Evolutionary conservation across 768 basidiomycete species (phyloP).

Genomic region (Royoungia palumana): DNA sequence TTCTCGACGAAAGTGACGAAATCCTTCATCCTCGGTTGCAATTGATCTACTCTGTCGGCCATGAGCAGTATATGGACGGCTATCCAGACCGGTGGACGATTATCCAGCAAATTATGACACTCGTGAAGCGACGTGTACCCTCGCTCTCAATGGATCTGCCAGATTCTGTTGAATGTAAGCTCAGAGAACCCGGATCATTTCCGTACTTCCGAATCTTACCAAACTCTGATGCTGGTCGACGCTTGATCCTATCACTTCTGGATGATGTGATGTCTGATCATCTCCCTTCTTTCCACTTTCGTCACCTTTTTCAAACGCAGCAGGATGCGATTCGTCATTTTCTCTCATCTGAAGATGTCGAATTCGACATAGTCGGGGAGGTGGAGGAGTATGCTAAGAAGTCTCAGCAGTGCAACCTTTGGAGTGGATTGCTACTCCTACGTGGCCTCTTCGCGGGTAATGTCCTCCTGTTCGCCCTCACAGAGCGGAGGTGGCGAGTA

Average conservation of each 20-base stretch:
- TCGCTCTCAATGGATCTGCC: background rate
- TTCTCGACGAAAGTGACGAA: constrained; percentile 26
- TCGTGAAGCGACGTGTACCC: constrained; percentile 8
- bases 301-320: background rate
- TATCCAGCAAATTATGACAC: constrained; percentile 24
- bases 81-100: constrained; percentile 33
- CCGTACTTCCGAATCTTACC: constrained; percentile 18
- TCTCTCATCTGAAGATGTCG: constrained; percentile 9
- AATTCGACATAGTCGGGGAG: background rate
- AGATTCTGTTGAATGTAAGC: constrained; percentile 3
- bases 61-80: constrained; percentile 24
- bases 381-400: constrained; percentile 4
- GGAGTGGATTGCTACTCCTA: constrained; percentile 40
- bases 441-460: constrained; percentile 43
- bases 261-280: constrained; percentile 5
- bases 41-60: constrained; percentile 32
- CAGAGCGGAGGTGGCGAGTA: constrained; percentile 44
- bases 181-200: constrained; percentile 8
- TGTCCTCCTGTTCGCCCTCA: constrained; percentile 37
- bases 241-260: constrained; percentile 2
- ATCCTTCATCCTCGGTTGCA: constrained; percentile 32
- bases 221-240: background rate
- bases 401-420: constrained; percentile 17
- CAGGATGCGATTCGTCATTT: constrained; percentile 9
- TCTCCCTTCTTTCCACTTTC: constrained; percentile 16